Base-by-base conservation (phyloP, 768 basidiomycete genomes). In the Solioccasus polychromus region DNA sequence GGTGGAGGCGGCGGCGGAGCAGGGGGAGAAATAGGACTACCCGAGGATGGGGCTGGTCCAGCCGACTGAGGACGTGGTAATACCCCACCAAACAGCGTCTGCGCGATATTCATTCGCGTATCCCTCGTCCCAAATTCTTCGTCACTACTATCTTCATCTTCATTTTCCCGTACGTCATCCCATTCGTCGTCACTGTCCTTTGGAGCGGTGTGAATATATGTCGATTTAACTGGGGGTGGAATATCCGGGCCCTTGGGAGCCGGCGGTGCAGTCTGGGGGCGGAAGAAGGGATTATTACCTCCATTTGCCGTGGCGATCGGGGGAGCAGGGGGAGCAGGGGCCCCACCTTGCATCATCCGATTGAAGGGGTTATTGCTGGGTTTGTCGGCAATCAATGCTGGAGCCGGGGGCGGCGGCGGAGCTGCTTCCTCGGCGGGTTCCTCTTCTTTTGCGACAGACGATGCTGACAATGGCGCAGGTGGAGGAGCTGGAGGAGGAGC, bases 361-460 rank as follows among this genome's bases (percentile, higher is more conserved):
- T 79, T 87, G 64, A 94, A 94, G 0, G 92, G 92, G 63, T 93
- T 93, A 8, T 80, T 89, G 41, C 72, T 74, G 5, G 80, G 71
- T 54, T 81, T 82, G 30, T 79, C 74, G 2, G 62, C 40, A 17
- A 42, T 42, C 30, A 73, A 60, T 26, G 58, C 53, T 6, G 63
- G 35, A 26, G 60, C 47, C 25, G 69, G 54, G 0, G 69, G 63
- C 3, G 70, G 57, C 1, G 68, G 62, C 2, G 73, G 63, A 0
- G 65, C 56, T 5, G 62, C 53, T 17, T 50, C 59, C 29, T 57
- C 50, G 4, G 18, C 29, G 12, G 57, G 32, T 15, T 52, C 53
- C 11, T 48, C 44, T 30, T 5, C 50, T 36, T 25, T 62, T 4
- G n/a, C n/a, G n/a, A 35, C 15, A 8, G 46, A 35, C 28, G 52